phyloP scores from a whole-genome alignment of 176 grass and related monocot species.

The Musa schizocarpa region DNA sequence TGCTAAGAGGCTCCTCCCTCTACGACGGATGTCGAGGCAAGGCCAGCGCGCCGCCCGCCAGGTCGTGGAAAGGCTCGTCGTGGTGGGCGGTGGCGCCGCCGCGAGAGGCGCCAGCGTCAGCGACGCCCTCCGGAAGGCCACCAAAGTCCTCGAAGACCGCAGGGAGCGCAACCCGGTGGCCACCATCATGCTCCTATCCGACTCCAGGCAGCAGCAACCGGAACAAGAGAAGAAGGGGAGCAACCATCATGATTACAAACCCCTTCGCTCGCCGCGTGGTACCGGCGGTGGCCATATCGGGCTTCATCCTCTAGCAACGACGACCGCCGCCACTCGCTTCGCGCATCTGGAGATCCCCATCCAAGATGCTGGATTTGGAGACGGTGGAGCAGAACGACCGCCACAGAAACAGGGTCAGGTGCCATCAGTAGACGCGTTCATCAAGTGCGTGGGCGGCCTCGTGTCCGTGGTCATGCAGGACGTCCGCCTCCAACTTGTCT shows the following conservation, averaged over 20 bases:
- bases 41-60: slow-evolving; percentile 72
- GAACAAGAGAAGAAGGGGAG: not conserved
- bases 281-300: not conserved
- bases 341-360: slow-evolving; percentile 92
- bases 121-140: slow-evolving; percentile 83
- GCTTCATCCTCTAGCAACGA: not conserved
- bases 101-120: slow-evolving; percentile 35
- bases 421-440: slow-evolving; percentile 58
- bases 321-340: slow-evolving; percentile 43
- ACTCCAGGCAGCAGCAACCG: slow-evolving; percentile 48
- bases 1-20: slow-evolving; percentile 68
- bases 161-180: slow-evolving; percentile 74
- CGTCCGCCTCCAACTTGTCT: slow-evolving; percentile 52
- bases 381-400: not conserved
- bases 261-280: not conserved
- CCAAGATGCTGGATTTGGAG: not conserved
- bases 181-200: slow-evolving; percentile 91
- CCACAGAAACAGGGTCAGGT: slow-evolving; percentile 9
- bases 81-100: slow-evolving; percentile 29
- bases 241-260: not conserved
- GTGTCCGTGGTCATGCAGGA: slow-evolving; percentile 96
- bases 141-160: slow-evolving; percentile 84
- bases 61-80: slow-evolving; percentile 71
- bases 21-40: slow-evolving; percentile 73
- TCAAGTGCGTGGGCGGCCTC: slow-evolving; percentile 75